These are phyloP conservation scores for Bruguiera parviflora DNA, from an alignment of 345 rosid genomes.

Conservation along the genomic window DNA sequence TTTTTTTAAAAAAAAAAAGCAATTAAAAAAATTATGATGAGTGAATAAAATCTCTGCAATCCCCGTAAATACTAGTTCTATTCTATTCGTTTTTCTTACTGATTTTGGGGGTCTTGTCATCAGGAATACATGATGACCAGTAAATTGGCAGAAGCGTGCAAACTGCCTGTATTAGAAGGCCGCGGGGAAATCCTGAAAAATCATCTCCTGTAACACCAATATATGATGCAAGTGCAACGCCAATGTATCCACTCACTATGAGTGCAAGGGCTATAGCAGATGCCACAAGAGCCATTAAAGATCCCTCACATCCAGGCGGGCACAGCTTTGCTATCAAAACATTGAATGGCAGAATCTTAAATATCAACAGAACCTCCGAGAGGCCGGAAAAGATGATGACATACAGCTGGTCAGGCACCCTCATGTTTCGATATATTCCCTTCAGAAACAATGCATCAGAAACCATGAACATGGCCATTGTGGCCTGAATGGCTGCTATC, in stretches of 20 bases:
- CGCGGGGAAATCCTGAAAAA: slow-evolving; percentile 59
- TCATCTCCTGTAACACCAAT: slow-evolving; percentile 57
- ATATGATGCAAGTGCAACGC: slow-evolving; percentile 65
- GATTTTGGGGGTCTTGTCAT: slow-evolving; percentile 32
- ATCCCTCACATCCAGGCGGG: slow-evolving; percentile 88
- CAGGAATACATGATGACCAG: slow-evolving; percentile 58
- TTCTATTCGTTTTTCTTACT: slow-evolving; percentile 34
- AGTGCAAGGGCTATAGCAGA: slow-evolving; percentile 71
- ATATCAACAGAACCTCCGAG: slow-evolving; percentile 62
- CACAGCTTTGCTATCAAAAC: slow-evolving; percentile 65
- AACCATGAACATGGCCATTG: slow-evolving; percentile 56
- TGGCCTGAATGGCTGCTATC: slow-evolving; percentile 57
- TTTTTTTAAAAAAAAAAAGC: not conserved
- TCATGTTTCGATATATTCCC: slow-evolving; percentile 55
- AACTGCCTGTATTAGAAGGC: slow-evolving; percentile 57
- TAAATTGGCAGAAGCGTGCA: slow-evolving; percentile 55
- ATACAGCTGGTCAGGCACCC: slow-evolving; percentile 58
- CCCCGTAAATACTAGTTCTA: not conserved
- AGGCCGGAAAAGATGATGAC: slow-evolving; percentile 63
- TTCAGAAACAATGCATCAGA: slow-evolving; percentile 71
- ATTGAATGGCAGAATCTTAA: slow-evolving; percentile 77
- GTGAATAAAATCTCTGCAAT: not conserved
- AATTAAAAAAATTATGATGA: not conserved
- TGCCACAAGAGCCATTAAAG: slow-evolving; percentile 75
- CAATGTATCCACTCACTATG: slow-evolving; percentile 72